These are phyloP conservation scores for Kokia cookei DNA, from an alignment of 441 rosid species.

Conservation along the genomic window DNA sequence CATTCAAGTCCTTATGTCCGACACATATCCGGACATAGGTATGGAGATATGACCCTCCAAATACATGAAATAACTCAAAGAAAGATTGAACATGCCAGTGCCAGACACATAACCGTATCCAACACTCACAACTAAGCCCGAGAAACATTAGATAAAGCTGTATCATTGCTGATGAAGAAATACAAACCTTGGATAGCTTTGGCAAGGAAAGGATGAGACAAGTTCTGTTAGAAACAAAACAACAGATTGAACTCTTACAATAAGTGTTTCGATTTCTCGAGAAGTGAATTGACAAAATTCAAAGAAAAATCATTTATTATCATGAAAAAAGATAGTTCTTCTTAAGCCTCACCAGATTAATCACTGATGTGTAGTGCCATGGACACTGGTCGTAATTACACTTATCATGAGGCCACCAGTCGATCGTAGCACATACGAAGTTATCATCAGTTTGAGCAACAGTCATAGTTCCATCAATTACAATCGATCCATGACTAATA, in stretches of 20 bases:
- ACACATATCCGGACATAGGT: neutral
- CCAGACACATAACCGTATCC: neutral
- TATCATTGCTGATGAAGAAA: neutral
- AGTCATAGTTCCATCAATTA: constrained; percentile 44
- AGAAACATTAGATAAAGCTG: neutral
- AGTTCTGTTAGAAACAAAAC: constrained; percentile 45
- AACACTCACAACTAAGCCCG: neutral
- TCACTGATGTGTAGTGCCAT: constrained; percentile 77
- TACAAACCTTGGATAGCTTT: constrained; percentile 77
- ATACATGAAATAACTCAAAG: neutral
- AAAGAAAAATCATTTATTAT: constrained; percentile 1
- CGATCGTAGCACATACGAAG: constrained; percentile 89
- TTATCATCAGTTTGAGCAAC: constrained; percentile 68
- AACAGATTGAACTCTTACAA: neutral
- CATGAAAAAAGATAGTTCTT: neutral
- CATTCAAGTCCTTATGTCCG: neutral
- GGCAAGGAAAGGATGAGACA: constrained; percentile 69
- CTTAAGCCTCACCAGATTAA: constrained; percentile 54
- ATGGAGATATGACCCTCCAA: neutral
- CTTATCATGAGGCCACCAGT: constrained; percentile 99
- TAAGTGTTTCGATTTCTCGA: neutral
- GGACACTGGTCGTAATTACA: constrained; percentile 91
- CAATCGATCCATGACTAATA: constrained; percentile 31
- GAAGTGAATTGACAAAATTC: neutral
- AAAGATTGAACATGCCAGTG: neutral